A percentile compares a stretch with the other conserved stretches of the same genome.
These are phyloP conservation scores for Fusarium concolor DNA, from an alignment of 2,329 filamentous ascomycete genomes.

Conservation along the genomic window DNA sequence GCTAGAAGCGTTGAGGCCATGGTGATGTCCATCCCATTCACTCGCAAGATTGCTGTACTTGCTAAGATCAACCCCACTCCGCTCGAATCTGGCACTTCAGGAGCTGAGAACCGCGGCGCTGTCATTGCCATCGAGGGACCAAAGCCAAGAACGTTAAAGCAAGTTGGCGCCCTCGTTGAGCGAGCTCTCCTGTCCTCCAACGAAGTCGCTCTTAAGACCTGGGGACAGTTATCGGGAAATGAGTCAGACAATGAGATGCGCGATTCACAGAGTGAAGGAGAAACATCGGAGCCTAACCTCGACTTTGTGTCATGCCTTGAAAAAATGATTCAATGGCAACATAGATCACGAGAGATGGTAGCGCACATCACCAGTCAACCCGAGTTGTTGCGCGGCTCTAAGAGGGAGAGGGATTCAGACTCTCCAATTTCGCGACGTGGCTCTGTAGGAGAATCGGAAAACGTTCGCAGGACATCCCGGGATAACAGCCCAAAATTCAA, in stretches of 20 bases:
- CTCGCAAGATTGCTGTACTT: slow-evolving; percentile 81
- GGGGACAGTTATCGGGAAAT: slow-evolving; percentile 52
- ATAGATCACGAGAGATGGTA: slow-evolving; percentile 77
- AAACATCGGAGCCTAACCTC: slow-evolving; percentile 48
- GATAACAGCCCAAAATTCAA: slow-evolving; percentile 37
- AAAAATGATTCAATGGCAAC: slow-evolving; percentile 79
- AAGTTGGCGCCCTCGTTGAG: slow-evolving; percentile 74
- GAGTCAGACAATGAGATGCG: slow-evolving; percentile 23
- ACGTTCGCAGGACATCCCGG: slow-evolving; percentile 1
- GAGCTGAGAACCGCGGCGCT: slow-evolving; percentile 71
- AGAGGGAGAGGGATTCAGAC: slow-evolving; percentile 11
- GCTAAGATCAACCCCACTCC: slow-evolving; percentile 77
- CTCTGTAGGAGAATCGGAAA: slow-evolving; percentile 19
- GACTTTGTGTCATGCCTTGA: slow-evolving; percentile 71
- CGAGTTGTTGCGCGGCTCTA: slow-evolving; percentile 18
- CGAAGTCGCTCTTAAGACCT: slow-evolving; percentile 58
- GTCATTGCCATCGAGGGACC: slow-evolving; percentile 87
- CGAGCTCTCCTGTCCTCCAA: slow-evolving; percentile 65
- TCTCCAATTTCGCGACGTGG: slow-evolving; percentile 21
- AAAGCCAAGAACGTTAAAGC: slow-evolving; percentile 60
- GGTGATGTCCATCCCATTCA: slow-evolving; percentile 79
- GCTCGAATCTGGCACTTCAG: slow-evolving; percentile 54
- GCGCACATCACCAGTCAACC: slow-evolving; percentile 56
- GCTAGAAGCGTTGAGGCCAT: slow-evolving; percentile 70
- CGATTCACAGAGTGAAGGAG: slow-evolving; percentile 27